phyloP scores from a whole-genome alignment of 345 rosid species.

The Populus alba region DNA sequence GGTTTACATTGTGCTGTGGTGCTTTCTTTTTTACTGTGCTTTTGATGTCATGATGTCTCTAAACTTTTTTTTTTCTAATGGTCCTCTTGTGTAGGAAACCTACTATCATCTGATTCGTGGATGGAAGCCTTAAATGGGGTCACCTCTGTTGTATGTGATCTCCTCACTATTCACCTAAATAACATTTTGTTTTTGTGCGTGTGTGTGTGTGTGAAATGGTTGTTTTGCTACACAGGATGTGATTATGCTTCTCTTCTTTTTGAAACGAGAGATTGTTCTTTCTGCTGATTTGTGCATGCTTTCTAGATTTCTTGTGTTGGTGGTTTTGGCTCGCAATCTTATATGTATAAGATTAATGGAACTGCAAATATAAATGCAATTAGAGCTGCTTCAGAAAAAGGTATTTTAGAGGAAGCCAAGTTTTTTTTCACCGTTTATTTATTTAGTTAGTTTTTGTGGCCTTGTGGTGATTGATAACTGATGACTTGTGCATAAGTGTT shows the following conservation, averaged over 20 bases:
- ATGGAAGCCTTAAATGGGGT: slow-evolving; percentile 82
- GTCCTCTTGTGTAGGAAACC: slow-evolving; percentile 51
- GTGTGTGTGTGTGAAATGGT: too few species aligned
- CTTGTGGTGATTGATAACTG: background rate
- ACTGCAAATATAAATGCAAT: slow-evolving; percentile 93
- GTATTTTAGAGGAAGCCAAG: slow-evolving; percentile 25
- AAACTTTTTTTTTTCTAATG: background rate
- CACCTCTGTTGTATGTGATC: slow-evolving; percentile 71
- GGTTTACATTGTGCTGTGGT: slow-evolving; percentile 42
- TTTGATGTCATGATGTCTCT: background rate
- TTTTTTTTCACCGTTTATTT: background rate
- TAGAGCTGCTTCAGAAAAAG: slow-evolving; percentile 87
- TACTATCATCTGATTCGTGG: slow-evolving; percentile 77
- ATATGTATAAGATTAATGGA: slow-evolving; percentile 95
- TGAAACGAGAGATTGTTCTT: slow-evolving; percentile 1
- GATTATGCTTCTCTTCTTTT: background rate
- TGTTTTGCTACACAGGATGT: too few species aligned
- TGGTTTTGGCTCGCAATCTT: slow-evolving; percentile 89
- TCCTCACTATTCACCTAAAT: background rate
- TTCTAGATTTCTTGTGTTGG: slow-evolving; percentile 90
- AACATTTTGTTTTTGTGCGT: background rate
- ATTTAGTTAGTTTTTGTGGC: background rate
- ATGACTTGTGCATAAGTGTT: background rate
- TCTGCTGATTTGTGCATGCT: slow-evolving; percentile 17
- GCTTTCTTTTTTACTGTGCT: background rate